Evolutionary conservation across 1,139 yeast genomes (phyloP).

Genomic region (Suhomyces taliae): DNA sequence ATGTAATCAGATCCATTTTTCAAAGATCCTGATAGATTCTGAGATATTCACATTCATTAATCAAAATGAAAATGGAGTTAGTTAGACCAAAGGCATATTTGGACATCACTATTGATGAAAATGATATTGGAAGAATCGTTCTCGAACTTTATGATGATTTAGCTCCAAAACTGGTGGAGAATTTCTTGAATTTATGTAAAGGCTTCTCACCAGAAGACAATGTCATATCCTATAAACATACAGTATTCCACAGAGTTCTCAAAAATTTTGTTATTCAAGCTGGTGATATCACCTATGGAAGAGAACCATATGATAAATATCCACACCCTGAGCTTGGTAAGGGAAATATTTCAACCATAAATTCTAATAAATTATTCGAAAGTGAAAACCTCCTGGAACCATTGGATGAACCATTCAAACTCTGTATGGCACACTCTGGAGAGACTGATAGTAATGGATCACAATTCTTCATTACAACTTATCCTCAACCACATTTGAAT

Average conservation of each 20-base stretch:
- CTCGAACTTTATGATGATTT: slow-evolving; percentile 49
- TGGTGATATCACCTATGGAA: slow-evolving; percentile 53
- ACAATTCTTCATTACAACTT: slow-evolving; percentile 78
- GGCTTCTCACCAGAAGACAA: slow-evolving; percentile 26
- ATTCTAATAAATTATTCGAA: slow-evolving; percentile 43
- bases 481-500: slow-evolving; percentile 68
- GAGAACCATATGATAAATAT: slow-evolving; percentile 21
- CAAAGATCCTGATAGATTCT: background rate
- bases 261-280: slow-evolving; percentile 81
- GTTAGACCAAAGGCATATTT: slow-evolving; percentile 46
- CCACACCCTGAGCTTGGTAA: slow-evolving; percentile 44
- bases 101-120: slow-evolving; percentile 55
- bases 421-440: slow-evolving; percentile 78
- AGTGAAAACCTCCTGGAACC: slow-evolving; percentile 59
- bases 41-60: background rate
- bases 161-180: slow-evolving; percentile 62
- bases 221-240: slow-evolving; percentile 34
- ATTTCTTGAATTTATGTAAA: slow-evolving; percentile 50
- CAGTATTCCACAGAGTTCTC: slow-evolving; percentile 65
- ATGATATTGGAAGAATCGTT: slow-evolving; percentile 61
- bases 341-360: slow-evolving; percentile 52
- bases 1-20: background rate
- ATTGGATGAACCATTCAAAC: slow-evolving; percentile 47
- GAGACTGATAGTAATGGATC: slow-evolving; percentile 59
- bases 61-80: slow-evolving; percentile 34